These are phyloP conservation scores for Colletotrichum spaethianum DNA, from an alignment of 2,329 filamentous ascomycete species.

Conservation along the genomic window DNA sequence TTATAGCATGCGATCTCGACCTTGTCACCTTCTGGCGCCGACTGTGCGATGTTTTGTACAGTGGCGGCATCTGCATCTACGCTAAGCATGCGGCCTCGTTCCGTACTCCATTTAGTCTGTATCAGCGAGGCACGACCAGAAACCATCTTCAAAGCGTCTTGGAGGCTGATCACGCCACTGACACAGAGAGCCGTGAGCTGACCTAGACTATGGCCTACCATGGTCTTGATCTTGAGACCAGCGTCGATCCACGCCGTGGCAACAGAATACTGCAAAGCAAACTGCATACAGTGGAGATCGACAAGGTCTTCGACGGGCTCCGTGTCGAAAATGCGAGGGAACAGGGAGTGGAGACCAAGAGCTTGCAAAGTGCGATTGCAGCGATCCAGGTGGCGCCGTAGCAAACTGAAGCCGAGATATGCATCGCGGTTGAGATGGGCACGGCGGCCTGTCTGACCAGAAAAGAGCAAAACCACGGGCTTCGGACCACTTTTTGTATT, in stretches of 20 bases:
- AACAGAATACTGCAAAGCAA: conserved; percentile 10
- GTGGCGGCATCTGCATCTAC: conserved; percentile 34
- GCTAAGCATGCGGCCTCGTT: conserved; percentile 49
- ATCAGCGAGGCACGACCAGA: conserved; percentile 50
- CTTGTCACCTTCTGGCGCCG: not conserved
- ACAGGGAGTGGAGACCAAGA: conserved; percentile 49
- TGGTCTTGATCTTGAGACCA: not conserved
- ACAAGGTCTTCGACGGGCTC: conserved; percentile 48
- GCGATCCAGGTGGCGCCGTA: conserved; percentile 49
- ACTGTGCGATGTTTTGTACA: not conserved
- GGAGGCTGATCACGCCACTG: conserved; percentile 46
- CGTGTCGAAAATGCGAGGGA: conserved; percentile 49
- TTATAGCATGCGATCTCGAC: conserved; percentile 11
- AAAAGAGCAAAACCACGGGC: conserved; percentile 53
- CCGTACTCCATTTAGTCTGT: conserved; percentile 46
- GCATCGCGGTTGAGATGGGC: not conserved
- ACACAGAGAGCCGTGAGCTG: conserved; percentile 52
- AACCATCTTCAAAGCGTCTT: conserved; percentile 49
- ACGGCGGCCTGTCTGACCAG: conserved; percentile 50
- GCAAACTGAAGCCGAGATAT: conserved; percentile 43
- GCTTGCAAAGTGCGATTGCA: conserved; percentile 49
- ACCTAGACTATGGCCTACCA: conserved; percentile 53
- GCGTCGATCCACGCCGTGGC: conserved; percentile 14
- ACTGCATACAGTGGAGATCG: conserved; percentile 51
- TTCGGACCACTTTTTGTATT: conserved; percentile 12